These are phyloP conservation scores for Orychophragmus violaceus DNA, from an alignment of 345 rosid genomes.

Conservation along the genomic window DNA sequence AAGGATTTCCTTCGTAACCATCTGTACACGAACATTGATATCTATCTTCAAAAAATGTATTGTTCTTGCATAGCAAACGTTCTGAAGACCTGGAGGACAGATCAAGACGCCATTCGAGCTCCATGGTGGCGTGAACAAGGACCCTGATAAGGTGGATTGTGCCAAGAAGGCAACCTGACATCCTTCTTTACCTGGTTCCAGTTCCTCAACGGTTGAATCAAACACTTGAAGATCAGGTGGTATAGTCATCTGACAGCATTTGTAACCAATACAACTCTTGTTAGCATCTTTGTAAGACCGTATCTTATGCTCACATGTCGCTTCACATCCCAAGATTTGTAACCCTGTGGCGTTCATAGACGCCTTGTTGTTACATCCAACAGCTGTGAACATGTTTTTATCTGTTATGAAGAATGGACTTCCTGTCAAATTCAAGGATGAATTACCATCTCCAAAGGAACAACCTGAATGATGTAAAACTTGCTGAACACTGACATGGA, in stretches of 20 bases:
- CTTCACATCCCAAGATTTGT: constrained; percentile 29
- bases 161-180: constrained; percentile 13
- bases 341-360: background rate
- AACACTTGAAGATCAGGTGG: constrained; percentile 1
- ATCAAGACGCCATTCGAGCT: constrained; percentile 33
- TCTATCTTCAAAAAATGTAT: no score
- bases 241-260: constrained; percentile 34
- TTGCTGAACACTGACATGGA: background rate
- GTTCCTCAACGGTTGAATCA: background rate
- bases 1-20: constrained; percentile 37
- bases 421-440: background rate
- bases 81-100: no score
- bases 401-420: constrained; percentile 15
- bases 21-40: constrained; percentile 12
- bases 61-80: no score
- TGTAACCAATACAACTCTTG: no score
- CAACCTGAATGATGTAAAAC: background rate
- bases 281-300: no score
- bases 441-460: no score
- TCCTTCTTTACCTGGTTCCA: background rate
- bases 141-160: no score
- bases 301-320: constrained; percentile 27
- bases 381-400: constrained; percentile 23
- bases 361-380: constrained; percentile 32
- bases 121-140: no score